phyloP scores from a whole-genome alignment of 495 filamentous ascomycete species.

The Hypoxylon subgilvum region DNA sequence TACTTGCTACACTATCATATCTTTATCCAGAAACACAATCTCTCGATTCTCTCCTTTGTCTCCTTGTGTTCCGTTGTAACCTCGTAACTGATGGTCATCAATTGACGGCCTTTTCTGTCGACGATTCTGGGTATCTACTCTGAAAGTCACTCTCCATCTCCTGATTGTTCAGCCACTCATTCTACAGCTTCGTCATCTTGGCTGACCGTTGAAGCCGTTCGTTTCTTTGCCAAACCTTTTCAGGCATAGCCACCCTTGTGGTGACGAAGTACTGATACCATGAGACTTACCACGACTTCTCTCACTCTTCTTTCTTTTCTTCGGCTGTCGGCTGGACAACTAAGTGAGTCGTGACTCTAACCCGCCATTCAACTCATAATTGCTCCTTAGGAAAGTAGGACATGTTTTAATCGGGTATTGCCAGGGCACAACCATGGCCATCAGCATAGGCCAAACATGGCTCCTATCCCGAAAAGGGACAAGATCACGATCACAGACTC shows the following conservation, averaged over 20 bases:
- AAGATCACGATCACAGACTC: conserved; percentile 38
- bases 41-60: conserved; percentile 29
- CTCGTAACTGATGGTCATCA: conserved; percentile 21
- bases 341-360: conserved; percentile 31
- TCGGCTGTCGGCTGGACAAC: conserved; percentile 38
- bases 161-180: conserved; percentile 16
- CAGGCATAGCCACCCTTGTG: conserved; percentile 3
- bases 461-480: conserved; percentile 16
- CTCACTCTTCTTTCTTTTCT: conserved; percentile 34
- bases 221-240: conserved; percentile 7
- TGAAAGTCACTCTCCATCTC: conserved; percentile 21
- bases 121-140: conserved; percentile 22
- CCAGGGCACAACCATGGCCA: conserved; percentile 35
- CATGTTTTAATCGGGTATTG: conserved; percentile 11
- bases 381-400: too few species aligned
- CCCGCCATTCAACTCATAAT: background rate
- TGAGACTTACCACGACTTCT: conserved; percentile 26
- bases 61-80: conserved; percentile 4
- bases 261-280: conserved; percentile 21
- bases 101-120: conserved; percentile 23
- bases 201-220: conserved; percentile 24
- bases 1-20: conserved; percentile 7
- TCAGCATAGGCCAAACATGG: conserved; percentile 28
- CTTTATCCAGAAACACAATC: conserved; percentile 8
- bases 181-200: conserved; percentile 16